Percentiles rank a stretch among this genome's conserved stretches.
Conservation (phyloP, 169 alveolate species). For the Eimeria sp. region DNA sequence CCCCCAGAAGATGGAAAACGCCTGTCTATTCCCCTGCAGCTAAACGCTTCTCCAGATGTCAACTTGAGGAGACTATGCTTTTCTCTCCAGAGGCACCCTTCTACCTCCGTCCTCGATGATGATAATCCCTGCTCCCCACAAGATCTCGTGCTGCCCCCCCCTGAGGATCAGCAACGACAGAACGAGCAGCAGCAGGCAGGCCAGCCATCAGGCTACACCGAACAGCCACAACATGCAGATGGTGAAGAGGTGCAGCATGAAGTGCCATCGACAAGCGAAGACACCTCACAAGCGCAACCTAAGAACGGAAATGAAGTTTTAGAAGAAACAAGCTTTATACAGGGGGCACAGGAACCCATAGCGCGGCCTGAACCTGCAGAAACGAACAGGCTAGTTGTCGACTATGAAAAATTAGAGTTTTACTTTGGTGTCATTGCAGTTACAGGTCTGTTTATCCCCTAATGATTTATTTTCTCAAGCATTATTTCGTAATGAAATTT, state of each 20-base stretch:
- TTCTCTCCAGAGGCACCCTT: neutral
- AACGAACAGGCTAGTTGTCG: neutral
- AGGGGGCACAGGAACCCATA: slow-evolving; percentile 1
- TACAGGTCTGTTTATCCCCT: neutral
- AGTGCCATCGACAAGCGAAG: neutral
- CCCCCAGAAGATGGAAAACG: neutral
- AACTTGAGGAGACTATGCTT: slow-evolving; percentile 36
- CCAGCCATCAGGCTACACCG: neutral
- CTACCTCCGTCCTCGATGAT: neutral
- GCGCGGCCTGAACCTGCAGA: neutral
- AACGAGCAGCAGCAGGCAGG: neutral
- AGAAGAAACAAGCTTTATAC: neutral
- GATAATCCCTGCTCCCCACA: neutral
- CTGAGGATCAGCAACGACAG: neutral
- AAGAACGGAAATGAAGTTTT: neutral
- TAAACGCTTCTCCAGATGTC: neutral
- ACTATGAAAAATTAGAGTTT: neutral
- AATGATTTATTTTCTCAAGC: neutral
- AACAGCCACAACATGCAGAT: neutral
- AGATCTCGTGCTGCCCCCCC: neutral
- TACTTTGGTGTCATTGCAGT: neutral
- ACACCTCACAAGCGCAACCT: neutral
- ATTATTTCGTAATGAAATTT: too few species aligned
- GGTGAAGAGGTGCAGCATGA: neutral
- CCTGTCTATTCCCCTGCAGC: neutral